These are phyloP conservation scores for Achaetomiella virescens DNA, from an alignment of 495 filamentous ascomycete genomes.

Conservation along the genomic window DNA sequence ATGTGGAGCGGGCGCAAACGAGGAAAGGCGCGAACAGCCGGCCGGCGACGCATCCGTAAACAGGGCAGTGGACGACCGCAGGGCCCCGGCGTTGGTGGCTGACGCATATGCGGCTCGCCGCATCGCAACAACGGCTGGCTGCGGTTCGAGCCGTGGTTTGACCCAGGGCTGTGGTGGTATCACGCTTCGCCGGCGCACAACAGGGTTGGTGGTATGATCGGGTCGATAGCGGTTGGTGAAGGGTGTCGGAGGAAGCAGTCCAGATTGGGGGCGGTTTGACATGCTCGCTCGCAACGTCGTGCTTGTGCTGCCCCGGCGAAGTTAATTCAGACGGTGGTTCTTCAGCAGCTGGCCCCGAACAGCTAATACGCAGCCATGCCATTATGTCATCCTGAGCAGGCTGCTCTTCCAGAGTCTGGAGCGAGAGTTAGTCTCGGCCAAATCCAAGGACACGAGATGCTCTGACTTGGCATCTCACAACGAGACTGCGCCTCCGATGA, in stretches of 20 bases:
- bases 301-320: slow-evolving; percentile 22
- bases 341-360: not conserved
- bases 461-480: slow-evolving; percentile 2
- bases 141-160: slow-evolving; percentile 22
- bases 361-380: not conserved
- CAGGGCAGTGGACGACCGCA: slow-evolving; percentile 1
- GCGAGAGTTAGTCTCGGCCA: too few species aligned
- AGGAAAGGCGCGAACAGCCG: slow-evolving; percentile 3
- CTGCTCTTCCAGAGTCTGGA: not conserved
- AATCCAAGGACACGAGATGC: not conserved
- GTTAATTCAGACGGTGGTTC: slow-evolving; percentile 20
- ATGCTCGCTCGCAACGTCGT: slow-evolving; percentile 13
- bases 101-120: slow-evolving; percentile 26
- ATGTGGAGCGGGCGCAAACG: slow-evolving; percentile 12
- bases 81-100: slow-evolving; percentile 19
- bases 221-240: not conserved
- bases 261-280: slow-evolving; percentile 16
- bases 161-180: slow-evolving; percentile 11
- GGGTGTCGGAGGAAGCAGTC: slow-evolving; percentile 2
- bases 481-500: not conserved
- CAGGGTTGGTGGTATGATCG: not conserved
- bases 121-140: slow-evolving; percentile 26
- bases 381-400: not conserved
- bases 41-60: not conserved
- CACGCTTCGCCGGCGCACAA: slow-evolving; percentile 14